A percentile compares a stretch with the other conserved stretches of the same genome.
phyloP scores from a whole-genome alignment of 2,329 filamentous ascomycete species.

The Aschersonia sp. region DNA sequence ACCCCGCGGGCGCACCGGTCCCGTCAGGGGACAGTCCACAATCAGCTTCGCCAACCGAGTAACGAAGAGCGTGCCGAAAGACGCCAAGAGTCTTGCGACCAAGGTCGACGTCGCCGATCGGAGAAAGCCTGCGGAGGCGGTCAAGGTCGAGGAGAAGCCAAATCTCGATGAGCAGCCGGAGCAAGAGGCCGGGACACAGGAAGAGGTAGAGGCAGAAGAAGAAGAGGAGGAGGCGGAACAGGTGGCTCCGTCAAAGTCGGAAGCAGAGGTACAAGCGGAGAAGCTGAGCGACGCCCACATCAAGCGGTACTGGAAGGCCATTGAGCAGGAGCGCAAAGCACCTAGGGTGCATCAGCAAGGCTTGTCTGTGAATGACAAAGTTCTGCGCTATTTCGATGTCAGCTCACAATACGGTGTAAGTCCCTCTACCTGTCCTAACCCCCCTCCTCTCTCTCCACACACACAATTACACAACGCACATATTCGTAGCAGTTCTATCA shows the following conservation, averaged over 20 bases:
- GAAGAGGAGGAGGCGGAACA: constrained; percentile 11
- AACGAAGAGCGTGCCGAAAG: constrained; percentile 36
- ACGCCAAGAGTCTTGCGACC: constrained; percentile 25
- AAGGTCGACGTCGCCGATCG: constrained; percentile 17
- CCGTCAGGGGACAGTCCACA: constrained; percentile 35
- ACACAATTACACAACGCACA: too few species aligned
- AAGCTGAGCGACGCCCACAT: constrained; percentile 56
- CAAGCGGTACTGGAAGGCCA: constrained; percentile 58
- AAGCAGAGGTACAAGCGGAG: constrained; percentile 42
- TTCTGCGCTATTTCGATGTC: constrained; percentile 83
- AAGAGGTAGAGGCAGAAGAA: constrained; percentile 11
- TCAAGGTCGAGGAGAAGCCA: constrained; percentile 7
- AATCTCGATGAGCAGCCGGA: constrained; percentile 8
- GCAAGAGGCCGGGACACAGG: constrained; percentile 5
- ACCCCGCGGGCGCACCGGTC: constrained; percentile 18
- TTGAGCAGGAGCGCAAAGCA: constrained; percentile 55
- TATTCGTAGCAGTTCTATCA: too few species aligned
- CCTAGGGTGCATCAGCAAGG: constrained; percentile 65
- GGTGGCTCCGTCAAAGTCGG: constrained; percentile 26
- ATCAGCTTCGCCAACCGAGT: constrained; percentile 43
- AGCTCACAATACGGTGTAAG: constrained; percentile 82
- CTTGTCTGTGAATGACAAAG: constrained; percentile 63
- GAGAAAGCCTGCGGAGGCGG: constrained; percentile 7
- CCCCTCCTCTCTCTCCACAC: too few species aligned
- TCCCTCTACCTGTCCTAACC: constrained; percentile 10